These are phyloP conservation scores for Penicillium canescens DNA, from an alignment of 495 filamentous ascomycete species.

Conservation along the genomic window DNA sequence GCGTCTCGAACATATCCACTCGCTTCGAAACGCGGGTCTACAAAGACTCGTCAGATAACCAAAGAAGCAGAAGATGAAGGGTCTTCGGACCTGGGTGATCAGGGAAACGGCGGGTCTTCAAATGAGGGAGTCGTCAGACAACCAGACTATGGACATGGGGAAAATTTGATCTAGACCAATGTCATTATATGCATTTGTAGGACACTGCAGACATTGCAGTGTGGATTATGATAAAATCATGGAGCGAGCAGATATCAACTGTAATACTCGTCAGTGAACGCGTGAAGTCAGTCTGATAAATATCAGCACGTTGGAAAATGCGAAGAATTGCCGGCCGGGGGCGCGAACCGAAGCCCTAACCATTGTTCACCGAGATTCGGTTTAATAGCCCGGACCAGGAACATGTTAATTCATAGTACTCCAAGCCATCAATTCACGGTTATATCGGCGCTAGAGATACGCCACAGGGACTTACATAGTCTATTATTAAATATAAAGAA, in stretches of 20 bases:
- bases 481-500: slow-evolving; percentile 1
- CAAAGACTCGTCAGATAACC: not conserved
- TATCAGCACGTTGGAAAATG: no score
- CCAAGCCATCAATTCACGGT: not conserved
- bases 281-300: no score
- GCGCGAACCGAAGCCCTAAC: no score
- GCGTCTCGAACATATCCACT: not conserved
- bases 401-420: not conserved
- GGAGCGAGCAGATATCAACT: no score
- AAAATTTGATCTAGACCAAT: not conserved
- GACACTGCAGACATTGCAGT: no score
- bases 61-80: not conserved
- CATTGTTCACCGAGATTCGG: no score
- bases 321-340: no score
- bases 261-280: no score
- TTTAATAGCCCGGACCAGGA: not conserved
- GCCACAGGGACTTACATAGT: not conserved
- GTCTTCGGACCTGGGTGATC: slow-evolving; percentile 3
- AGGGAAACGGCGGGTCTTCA: slow-evolving; percentile 15
- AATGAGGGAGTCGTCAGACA: slow-evolving; percentile 20
- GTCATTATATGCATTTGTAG: not conserved
- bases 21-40: not conserved
- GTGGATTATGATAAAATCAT: no score
- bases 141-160: slow-evolving; percentile 5
- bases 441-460: not conserved